Conservation (phyloP, 148 eudicot species). For the Dianthus caryophyllus region DNA sequence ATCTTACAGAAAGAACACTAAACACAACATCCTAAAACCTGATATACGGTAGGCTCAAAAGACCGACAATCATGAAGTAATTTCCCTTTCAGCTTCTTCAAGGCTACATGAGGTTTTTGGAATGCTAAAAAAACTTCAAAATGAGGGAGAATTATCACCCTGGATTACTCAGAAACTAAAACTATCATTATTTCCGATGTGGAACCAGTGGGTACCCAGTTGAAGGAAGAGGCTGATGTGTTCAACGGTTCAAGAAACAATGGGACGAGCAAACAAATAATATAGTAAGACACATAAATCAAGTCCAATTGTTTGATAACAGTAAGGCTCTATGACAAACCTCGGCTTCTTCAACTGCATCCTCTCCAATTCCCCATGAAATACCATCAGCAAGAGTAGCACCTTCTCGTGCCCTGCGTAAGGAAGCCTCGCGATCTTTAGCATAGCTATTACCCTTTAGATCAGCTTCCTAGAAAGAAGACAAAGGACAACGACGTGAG, state of each 20-base stretch:
- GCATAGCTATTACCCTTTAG: slow-evolving; percentile 43
- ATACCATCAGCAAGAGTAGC: slow-evolving; percentile 91
- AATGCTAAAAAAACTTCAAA: background rate
- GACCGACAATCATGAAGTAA: background rate
- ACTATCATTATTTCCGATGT: too few relatives aligned
- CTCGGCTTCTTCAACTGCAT: slow-evolving; percentile 95
- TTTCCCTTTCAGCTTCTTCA: background rate
- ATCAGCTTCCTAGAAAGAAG: slow-evolving; percentile 62
- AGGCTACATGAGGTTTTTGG: background rate
- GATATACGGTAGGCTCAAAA: background rate
- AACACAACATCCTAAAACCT: slow-evolving; percentile 7
- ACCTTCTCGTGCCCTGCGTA: slow-evolving; percentile 66
- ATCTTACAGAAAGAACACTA: background rate
- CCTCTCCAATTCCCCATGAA: slow-evolving; percentile 98
- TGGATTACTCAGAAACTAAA: background rate
- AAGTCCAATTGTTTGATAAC: slow-evolving; percentile 1
- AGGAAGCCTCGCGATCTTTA: slow-evolving; percentile 92
- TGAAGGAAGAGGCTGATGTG: background rate
- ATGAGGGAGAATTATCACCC: background rate
- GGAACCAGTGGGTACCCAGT: background rate
- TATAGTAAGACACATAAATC: background rate
- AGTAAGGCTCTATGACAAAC: slow-evolving; percentile 32
- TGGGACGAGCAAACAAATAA: background rate
- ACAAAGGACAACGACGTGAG: background rate
- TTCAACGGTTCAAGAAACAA: background rate